phyloP scores from a whole-genome alignment of 2,329 filamentous ascomycete genomes.

The Trichoderma sp. region DNA sequence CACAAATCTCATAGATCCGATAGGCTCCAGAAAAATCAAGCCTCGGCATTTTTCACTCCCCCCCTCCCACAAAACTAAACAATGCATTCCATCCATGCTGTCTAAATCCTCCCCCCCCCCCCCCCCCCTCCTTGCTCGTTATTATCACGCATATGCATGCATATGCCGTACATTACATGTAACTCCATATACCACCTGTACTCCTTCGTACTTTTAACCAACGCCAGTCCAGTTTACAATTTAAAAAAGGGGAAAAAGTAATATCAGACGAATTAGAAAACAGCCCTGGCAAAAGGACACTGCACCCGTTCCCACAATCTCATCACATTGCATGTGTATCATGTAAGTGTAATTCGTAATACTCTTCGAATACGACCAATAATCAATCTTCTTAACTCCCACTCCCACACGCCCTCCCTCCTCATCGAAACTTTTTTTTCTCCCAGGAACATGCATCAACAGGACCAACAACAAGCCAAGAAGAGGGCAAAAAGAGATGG shows the following conservation, averaged over 20 bases:
- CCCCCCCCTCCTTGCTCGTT: not conserved
- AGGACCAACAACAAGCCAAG: not conserved
- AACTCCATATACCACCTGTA: not conserved
- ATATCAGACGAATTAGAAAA: not conserved
- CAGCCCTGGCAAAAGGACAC: not conserved
- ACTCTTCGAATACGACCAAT: not conserved
- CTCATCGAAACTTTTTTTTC: not conserved
- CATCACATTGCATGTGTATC: not conserved
- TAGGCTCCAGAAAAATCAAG: not conserved
- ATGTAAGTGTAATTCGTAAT: not conserved
- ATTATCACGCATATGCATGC: slow-evolving; percentile 14
- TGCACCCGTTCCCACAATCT: not conserved
- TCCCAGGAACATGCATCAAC: not conserved
- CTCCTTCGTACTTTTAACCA: not conserved
- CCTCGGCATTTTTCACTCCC: slow-evolving; percentile 3
- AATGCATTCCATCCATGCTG: not conserved
- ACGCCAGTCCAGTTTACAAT: not conserved
- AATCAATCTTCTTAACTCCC: not conserved
- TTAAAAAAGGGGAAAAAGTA: not conserved
- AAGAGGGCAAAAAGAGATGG: not conserved
- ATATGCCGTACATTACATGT: slow-evolving; percentile 7
- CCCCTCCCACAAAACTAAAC: not conserved
- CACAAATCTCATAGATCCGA: not conserved
- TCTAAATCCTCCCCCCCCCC: not conserved
- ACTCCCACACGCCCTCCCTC: not conserved